phyloP scores from a whole-genome alignment of 139 green algal species.

The Closterium sp. region DNA sequence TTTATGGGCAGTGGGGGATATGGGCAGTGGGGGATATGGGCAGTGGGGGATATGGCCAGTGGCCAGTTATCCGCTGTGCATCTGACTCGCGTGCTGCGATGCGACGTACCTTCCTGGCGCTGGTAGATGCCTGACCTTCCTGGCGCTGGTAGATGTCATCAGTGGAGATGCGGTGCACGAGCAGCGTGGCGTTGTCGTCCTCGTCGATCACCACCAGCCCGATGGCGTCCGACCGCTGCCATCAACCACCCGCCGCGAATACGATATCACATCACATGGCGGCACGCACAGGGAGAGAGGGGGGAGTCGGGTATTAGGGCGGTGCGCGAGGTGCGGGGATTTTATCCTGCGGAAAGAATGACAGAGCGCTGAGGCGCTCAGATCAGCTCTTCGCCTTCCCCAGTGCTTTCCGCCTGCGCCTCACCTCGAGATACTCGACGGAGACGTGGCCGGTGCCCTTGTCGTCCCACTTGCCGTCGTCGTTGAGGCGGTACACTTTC shows the following conservation, averaged over 20 bases:
- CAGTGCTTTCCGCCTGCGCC: background rate
- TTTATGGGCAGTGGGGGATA: too few relatives aligned
- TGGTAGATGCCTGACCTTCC: constrained; percentile 42
- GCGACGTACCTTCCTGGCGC: too few relatives aligned
- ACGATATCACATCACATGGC: too few relatives aligned
- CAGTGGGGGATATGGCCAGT: too few relatives aligned
- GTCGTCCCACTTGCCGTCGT: constrained; percentile 89
- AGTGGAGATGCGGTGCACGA: constrained; percentile 62
- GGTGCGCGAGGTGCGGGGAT: background rate
- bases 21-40: too few relatives aligned
- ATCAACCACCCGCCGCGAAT: too few relatives aligned
- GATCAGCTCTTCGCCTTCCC: too few relatives aligned
- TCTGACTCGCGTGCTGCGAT: too few relatives aligned
- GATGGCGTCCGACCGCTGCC: constrained; percentile 70
- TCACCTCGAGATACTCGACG: constrained; percentile 83
- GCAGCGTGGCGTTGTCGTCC: constrained; percentile 63
- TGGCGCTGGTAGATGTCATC: constrained; percentile 85
- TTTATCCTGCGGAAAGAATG: background rate
- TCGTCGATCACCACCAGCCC: constrained; percentile 87
- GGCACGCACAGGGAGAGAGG: background rate
- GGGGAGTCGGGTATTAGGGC: background rate
- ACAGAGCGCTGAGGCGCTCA: background rate
- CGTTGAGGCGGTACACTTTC: constrained; percentile 89
- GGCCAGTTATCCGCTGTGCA: too few relatives aligned
- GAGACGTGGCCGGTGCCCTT: constrained; percentile 86